Evolutionary conservation across 139 green algal genomes (phyloP).

Genomic region (Deuterostichococcus epilithicus): DNA sequence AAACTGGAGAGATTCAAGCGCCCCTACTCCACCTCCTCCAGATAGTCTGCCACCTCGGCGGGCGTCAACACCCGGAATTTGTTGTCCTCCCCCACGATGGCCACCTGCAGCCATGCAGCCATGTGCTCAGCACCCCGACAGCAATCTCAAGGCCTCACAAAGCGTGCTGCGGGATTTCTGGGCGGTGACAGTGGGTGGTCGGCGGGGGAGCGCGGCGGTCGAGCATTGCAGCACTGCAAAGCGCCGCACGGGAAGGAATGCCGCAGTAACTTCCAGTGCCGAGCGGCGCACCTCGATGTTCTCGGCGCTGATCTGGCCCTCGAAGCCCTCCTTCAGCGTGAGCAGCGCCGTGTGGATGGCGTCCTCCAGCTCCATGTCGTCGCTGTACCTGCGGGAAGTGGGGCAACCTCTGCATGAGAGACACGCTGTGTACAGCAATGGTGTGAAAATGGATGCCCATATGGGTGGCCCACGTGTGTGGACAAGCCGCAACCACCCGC

Average conservation of each 20-base stretch:
- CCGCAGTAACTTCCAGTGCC: background rate
- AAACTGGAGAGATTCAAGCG: background rate
- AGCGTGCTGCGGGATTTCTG: no score
- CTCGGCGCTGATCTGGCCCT: conserved; percentile 84
- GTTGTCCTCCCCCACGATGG: conserved; percentile 85
- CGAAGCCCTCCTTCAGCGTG: conserved; percentile 98
- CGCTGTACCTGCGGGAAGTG: background rate
- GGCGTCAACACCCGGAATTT: conserved; percentile 89
- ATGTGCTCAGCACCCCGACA: conserved; percentile 5
- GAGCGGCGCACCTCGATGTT: conserved; percentile 60
- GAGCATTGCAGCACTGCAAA: no score
- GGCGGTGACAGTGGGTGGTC: no score
- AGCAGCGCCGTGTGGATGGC: conserved; percentile 97
- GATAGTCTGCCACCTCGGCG: conserved; percentile 94
- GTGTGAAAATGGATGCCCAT: no score
- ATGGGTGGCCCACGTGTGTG: no score
- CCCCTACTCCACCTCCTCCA: conserved; percentile 93
- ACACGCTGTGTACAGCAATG: no score
- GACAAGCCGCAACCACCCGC: no score
- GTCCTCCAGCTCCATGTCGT: conserved; percentile 97
- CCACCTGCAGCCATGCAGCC: conserved; percentile 42
- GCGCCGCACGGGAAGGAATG: no score
- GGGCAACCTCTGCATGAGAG: no score
- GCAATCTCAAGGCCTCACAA: conserved; percentile 2
- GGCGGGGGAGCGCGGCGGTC: no score